Evolutionary conservation across 441 rosid genomes (phyloP).

Genomic region (Mallotus repandus): DNA sequence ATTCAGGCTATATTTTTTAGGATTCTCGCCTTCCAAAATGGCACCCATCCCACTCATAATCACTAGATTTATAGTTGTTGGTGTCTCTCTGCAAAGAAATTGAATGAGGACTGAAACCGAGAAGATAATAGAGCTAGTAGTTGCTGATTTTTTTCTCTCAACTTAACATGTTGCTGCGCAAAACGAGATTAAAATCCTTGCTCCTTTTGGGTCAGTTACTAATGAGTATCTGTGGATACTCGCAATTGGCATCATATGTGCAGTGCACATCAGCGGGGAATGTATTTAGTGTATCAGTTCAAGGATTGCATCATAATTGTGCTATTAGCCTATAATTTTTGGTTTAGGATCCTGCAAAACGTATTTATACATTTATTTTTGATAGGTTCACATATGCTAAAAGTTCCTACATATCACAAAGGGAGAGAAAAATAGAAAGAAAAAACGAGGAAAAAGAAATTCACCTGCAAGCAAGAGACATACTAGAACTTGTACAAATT

Average conservation of each 20-base stretch:
- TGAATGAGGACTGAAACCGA: neutral
- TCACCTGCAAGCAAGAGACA: neutral
- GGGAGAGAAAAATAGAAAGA: neutral
- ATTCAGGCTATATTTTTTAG: neutral
- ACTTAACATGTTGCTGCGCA: neutral
- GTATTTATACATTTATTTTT: neutral
- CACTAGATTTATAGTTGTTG: neutral
- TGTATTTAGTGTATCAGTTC: neutral
- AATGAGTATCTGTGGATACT: neutral
- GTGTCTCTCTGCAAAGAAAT: neutral
- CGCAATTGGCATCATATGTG: neutral
- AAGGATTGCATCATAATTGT: neutral
- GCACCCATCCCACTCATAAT: neutral
- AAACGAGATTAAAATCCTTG: neutral
- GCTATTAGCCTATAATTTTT: neutral
- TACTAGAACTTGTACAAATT: neutral
- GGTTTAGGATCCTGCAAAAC: neutral
- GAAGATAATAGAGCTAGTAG: neutral
- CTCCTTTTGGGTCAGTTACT: neutral
- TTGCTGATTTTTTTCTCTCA: neutral
- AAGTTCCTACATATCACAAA: neutral
- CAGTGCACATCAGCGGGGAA: neutral
- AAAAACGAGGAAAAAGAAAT: neutral
- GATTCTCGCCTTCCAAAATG: neutral
- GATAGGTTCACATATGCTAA: neutral